Evolutionary conservation across 1,139 yeast species (phyloP).

Genomic region (Yamadazyma songkhlaensis): DNA sequence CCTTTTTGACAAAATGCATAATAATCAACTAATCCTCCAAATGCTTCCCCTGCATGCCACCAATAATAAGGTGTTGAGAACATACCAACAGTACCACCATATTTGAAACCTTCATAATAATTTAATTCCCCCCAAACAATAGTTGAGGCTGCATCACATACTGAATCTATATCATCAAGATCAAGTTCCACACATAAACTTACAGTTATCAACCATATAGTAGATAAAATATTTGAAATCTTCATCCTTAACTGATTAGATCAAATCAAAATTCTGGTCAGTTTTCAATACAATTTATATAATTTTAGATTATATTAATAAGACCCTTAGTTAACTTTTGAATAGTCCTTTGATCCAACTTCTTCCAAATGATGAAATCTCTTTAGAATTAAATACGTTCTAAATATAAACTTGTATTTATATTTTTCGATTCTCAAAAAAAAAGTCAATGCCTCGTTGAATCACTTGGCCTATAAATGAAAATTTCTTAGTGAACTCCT

Average conservation of each 20-base stretch:
- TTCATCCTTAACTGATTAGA: not conserved
- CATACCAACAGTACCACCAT: conserved; percentile 62
- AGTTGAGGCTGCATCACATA: conserved; percentile 50
- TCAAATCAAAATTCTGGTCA: no score
- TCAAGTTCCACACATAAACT: conserved; percentile 16
- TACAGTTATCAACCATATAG: not conserved
- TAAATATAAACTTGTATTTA: conserved; percentile 4
- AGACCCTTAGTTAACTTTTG: no score
- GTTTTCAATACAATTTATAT: no score
- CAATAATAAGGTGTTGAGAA: conserved; percentile 61
- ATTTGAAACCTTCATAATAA: conserved; percentile 50
- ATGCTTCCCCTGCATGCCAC: conserved; percentile 74
- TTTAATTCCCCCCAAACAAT: conserved; percentile 54
- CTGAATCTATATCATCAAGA: conserved; percentile 22
- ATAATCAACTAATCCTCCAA: conserved; percentile 58
- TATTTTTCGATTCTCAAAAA: not conserved
- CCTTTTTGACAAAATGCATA: conserved; percentile 44
- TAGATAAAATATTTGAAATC: not conserved
- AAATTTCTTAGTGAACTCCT: no score
- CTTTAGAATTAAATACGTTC: not conserved
- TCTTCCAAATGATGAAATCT: no score
- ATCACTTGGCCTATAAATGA: no score
- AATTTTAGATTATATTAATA: no score
- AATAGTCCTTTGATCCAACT: no score
- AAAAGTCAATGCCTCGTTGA: conserved; percentile 6